Conservation (phyloP, 352 stramenopile genomes). For the Phytophthora pluvialis region DNA sequence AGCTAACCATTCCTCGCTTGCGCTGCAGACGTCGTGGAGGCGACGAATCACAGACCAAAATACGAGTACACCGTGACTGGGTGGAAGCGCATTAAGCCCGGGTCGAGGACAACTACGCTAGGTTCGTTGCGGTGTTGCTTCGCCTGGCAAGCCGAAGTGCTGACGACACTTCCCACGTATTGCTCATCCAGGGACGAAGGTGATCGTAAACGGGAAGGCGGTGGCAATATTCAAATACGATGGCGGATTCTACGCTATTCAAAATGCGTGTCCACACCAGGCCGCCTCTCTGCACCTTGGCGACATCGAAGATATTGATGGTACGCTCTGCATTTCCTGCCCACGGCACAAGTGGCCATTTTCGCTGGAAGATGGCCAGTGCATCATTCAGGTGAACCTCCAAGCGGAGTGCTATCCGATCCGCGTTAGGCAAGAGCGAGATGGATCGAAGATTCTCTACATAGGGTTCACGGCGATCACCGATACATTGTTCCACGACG, state of each 20-base stretch:
- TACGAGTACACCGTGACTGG: slow-evolving; percentile 84
- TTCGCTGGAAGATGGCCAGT: slow-evolving; percentile 77
- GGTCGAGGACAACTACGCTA: slow-evolving; percentile 58
- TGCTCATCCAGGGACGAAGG: slow-evolving; percentile 51
- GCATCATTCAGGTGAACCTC: slow-evolving; percentile 55
- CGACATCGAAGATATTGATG: slow-evolving; percentile 88
- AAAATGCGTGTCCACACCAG: slow-evolving; percentile 83
- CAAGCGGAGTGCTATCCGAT: slow-evolving; percentile 73
- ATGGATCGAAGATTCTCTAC: slow-evolving; percentile 64
- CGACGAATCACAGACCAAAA: slow-evolving; percentile 66
- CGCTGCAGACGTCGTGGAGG: slow-evolving; percentile 74
- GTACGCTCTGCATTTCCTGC: slow-evolving; percentile 71
- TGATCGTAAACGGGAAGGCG: slow-evolving; percentile 65
- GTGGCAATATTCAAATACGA: slow-evolving; percentile 88
- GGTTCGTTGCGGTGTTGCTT: slow-evolving; percentile 40
- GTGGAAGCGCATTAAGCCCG: slow-evolving; percentile 73
- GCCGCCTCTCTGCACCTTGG: slow-evolving; percentile 81
- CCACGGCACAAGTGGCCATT: slow-evolving; percentile 86
- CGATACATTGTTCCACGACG: slow-evolving; percentile 67
- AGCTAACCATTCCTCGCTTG: slow-evolving; percentile 6
- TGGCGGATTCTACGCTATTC: slow-evolving; percentile 71
- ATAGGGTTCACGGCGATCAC: slow-evolving; percentile 71
- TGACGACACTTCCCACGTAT: background rate
- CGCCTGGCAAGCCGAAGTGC: background rate
- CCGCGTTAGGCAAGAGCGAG: slow-evolving; percentile 44